Evolutionary conservation across 257 asterid species (phyloP), one percentile per base, ranked within the genome.

Genomic region (Solanum piurae): DNA sequence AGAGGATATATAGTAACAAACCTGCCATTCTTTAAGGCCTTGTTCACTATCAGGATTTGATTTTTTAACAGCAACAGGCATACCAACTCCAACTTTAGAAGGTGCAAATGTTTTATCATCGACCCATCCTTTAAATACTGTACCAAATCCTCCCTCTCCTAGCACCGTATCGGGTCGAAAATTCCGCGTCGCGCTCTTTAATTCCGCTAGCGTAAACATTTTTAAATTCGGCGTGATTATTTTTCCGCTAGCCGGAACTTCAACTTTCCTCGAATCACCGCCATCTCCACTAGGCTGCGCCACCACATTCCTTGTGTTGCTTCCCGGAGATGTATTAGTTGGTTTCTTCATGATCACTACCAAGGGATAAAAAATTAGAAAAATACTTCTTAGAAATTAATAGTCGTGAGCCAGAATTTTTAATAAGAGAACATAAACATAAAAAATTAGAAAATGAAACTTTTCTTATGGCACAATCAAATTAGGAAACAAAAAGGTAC

Each of bases 21-120:
- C 99, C 98, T 94, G 98, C 99, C 99, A 97, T 91, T 97, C 98
- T 69, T 91, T 93, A 66, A 95, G 96, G 23, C 99, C 99, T 88
- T 97, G 99, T 72, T 92, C 94, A 60, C 99, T 95, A 9, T 95
- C 98, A 2, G 98, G 98, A 75, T 87, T 93, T 1, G 99, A 97
- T 86, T 92, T 97, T 86, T 97, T 97, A 6, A 97, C 98, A 21
- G 99, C 99, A 16, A 97, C 97, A 0, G 99, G 94, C 21, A 97
- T 94, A 37, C 99, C 98, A 31, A 90, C 83, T 1, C 98, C 99
- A 29, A 92, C 94, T 58, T 52, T 91, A 3, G 98, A 93, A 20
- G 99, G 97, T 9, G 95, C 94, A 31, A 83, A 90, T 3, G 97
- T 97, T 62, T 92, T 93, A 29, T 74, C 86, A 72, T 92, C 92